Evolutionary conservation across 2,329 filamentous ascomycete species (phyloP), one percentile per base, ranked within the genome.

Genomic region (Claviceps capensis): DNA sequence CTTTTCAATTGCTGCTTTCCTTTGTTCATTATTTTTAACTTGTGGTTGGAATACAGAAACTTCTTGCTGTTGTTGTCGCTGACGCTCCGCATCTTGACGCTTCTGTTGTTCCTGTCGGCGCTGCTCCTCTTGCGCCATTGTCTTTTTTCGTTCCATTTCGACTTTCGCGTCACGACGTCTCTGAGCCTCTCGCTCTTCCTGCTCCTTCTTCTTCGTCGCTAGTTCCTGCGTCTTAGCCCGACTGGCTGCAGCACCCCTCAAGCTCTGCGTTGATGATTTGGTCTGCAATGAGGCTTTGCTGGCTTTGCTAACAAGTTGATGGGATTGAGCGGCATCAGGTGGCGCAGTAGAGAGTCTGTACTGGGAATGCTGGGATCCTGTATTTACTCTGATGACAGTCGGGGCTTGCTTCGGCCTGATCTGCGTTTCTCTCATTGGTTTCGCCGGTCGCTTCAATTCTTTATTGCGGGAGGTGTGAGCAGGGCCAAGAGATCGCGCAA

Each of bases 121-220:
- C 59, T 85, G 79, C 58, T 86, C 83, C 54, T 85, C 82, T 58
- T 84, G 82, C 17, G 71, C 66, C 5, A 78, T 80, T 47, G 79
- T 79, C 54, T 85, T 78, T 69, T 89, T 88, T 47, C 85, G 82
- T 63, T 95, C 88, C 37, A 86, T 71, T 60, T 94, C 87, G 16
- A 82, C 78, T 67, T 94, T 95, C 40, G 85, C 82, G 19, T 94
- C 86, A 8, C 83, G 82, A 62, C 88, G 91, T 48, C 83, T 81
- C 60, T 89, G 83, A 14, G 81, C 80, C 57, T 89, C 86, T 47
- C 82, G 81, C 63, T 94, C 88, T 60, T 95, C 89, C 63, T 83
- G 84, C 64, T 95, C 88, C 63, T 85, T 91, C 67, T 89, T 90
- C 62, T 82, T 84, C 41, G 87, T 85, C 2, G 85, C 87, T 47